These are phyloP conservation scores for Neurospora terricola DNA, from an alignment of 495 filamentous ascomycete genomes.

Conservation along the genomic window DNA sequence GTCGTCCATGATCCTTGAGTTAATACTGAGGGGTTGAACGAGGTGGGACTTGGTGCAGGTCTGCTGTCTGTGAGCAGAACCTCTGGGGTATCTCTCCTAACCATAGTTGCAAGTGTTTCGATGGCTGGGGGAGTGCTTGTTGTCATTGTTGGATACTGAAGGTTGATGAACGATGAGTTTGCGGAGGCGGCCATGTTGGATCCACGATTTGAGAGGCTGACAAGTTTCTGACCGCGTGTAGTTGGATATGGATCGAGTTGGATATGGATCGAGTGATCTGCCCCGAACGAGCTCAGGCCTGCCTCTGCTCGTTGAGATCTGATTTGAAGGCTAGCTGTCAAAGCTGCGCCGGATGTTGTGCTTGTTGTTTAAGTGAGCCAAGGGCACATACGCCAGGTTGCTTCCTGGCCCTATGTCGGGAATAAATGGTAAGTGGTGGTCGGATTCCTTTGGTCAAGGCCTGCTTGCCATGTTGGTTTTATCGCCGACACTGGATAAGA, in stretches of 20 bases:
- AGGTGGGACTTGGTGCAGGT: background rate
- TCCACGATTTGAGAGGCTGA: too few relatives aligned
- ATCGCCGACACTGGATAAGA: background rate
- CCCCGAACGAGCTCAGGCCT: conserved; percentile 25
- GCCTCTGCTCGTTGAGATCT: conserved; percentile 31
- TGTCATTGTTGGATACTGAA: background rate
- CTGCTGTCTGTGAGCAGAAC: conserved; percentile 4
- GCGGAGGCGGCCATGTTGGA: background rate
- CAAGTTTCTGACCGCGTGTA: too few relatives aligned
- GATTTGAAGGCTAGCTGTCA: conserved; percentile 30
- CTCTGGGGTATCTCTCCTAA: background rate
- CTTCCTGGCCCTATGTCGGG: background rate
- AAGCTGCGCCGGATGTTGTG: conserved; percentile 9
- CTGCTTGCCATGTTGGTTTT: background rate
- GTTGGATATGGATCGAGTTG: conserved; percentile 3
- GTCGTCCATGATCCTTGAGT: background rate
- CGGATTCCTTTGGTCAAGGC: background rate
- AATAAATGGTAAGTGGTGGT: background rate
- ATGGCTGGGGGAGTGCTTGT: background rate
- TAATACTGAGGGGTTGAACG: background rate
- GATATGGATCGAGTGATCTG: conserved; percentile 17
- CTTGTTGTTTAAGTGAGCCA: background rate
- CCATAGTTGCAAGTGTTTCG: background rate
- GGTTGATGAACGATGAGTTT: background rate
- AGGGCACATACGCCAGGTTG: background rate